Base-by-base conservation (phyloP, 768 basidiomycete species). In the Boletus tomentosulus region DNA sequence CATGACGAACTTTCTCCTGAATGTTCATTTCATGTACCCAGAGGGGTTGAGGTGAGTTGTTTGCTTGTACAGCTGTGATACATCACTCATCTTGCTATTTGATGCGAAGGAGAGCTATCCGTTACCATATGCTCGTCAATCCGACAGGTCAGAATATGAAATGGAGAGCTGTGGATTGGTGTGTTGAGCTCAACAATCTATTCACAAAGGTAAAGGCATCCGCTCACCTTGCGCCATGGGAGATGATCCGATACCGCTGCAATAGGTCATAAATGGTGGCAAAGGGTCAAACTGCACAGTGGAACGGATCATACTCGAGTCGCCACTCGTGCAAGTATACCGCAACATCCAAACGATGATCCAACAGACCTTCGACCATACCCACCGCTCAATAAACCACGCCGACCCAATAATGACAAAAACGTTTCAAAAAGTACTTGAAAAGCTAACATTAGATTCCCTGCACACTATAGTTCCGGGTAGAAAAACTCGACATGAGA, bases 111-210 rank as follows among this genome's bases (percentile, higher is more conserved):
- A 33, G 12, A 33, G 35, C 35, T 3, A 37, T 37, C 6, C 38
- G 19, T 8, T 39, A 39, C 10, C n/a, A 39, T 22, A 19, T 19
- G n/a, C 68, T 73, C 27, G 45, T 64, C 5, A 78, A 78, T 52
- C 76, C 71, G 0, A 74, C 66, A 0, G 74, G 76, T 62, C n/a
- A 65, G 33, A 46, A 54, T 7, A 62, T 63, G 6, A 56, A 57
- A 0, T 79, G 69, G 35, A 56, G 66, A 1, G 68, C 62, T 0
- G 60, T 76, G 3, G 76, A 78, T 48, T 78, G 75, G 75, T 44
- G 68, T 6, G 59, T 74, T 3, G 75, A 80, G 51, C 61, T 71
- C 3, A 71, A 76, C 28, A 78, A 78, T 53, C 64, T 77, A 1
- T 75, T 69, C n/a, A 75, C 66, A 8, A 79, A 78, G 64, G 37